phyloP scores from a whole-genome alignment of 2,329 filamentous ascomycete genomes.

The Cercospora zeina region DNA sequence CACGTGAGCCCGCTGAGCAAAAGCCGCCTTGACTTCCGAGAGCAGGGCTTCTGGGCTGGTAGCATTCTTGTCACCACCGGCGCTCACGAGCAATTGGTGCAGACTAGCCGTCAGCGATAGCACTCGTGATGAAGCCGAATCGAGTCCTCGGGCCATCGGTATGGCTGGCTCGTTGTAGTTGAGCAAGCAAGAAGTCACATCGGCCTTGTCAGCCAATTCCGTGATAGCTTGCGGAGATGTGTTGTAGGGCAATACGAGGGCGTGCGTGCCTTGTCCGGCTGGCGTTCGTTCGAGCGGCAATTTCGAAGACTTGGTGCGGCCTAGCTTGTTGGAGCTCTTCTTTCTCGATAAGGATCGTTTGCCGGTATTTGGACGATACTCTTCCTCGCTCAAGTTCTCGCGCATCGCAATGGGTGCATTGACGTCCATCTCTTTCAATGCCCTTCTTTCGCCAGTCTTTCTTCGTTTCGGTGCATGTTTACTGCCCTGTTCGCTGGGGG shows the following conservation, averaged over 20 bases:
- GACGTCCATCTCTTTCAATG: constrained; percentile 32
- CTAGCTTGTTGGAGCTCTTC: constrained; percentile 29
- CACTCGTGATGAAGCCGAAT: constrained; percentile 17
- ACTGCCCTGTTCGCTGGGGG: constrained; percentile 16
- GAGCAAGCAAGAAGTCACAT: constrained; percentile 27
- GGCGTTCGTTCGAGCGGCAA: constrained; percentile 46
- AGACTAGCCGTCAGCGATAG: constrained; percentile 21
- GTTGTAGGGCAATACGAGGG: constrained; percentile 17
- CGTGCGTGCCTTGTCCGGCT: constrained; percentile 30
- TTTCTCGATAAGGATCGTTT: constrained; percentile 23
- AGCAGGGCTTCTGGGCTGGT: constrained; percentile 10
- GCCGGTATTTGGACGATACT: constrained; percentile 22
- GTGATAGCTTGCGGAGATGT: constrained; percentile 12
- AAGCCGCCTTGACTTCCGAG: constrained; percentile 23
- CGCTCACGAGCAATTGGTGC: constrained; percentile 22
- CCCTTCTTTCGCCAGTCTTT: constrained; percentile 28
- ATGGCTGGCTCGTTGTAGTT: constrained; percentile 34
- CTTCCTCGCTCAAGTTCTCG: constrained; percentile 15
- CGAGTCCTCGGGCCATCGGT: constrained; percentile 19
- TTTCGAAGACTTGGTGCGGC: constrained; percentile 41
- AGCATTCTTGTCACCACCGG: constrained; percentile 14
- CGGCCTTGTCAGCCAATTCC: constrained; percentile 17
- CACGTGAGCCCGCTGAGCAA: constrained; percentile 1
- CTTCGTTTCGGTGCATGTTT: constrained; percentile 30
- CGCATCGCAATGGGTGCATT: constrained; percentile 24